Base-by-base conservation (phyloP, 169 alveolate species). In the Eimeria tenella region DNA sequence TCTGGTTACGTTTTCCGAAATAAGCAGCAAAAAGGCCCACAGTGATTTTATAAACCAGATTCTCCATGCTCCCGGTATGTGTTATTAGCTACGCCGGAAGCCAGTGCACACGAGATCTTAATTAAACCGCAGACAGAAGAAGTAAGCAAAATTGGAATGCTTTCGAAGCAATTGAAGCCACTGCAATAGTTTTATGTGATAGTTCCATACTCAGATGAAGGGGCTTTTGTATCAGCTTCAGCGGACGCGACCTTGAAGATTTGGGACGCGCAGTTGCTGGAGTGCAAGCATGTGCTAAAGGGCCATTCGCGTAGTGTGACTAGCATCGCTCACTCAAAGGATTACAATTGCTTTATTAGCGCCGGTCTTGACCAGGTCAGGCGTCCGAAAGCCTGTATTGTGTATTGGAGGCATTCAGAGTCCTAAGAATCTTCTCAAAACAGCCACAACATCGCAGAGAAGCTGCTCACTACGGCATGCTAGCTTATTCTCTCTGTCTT, bases 331-430 rank as follows among this genome's bases (percentile, higher is more conserved):
- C 84, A 50, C 60, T 91, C 95, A 19, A 53, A 62, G 4, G 87
- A 91, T 6, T 91, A 65, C 68, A 53, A 79, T 92, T 79, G 91
- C 50, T 56, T 91, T 65, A 58, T 91, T 56, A 75, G 91, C 68
- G 95, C 95, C 4, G 95, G 95, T 10, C 86, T 91, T 58, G 95
- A 91, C 92, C 87, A 89, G 81, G 94, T 75, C n/a, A 3, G 89
- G 19, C 77, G 1, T 7, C 49, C 5, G 10, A 53, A 42, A 19
- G 7, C 49, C 49, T 31, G 5, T 15, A 23, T 19, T 17, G 42
- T 31, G 42, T 31, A 31, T 31, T 31, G 4, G 42, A 31, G 42
- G 42, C 42, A 31, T 31, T 31, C 42, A 0, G 0, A 1, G 42
- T 31, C 42, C 42, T 31, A 31, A 31, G 42, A 31, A 31, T 31